These are phyloP conservation scores for Apiotrichum porosum DNA, from an alignment of 1,284 basidiomycete species.

Conservation along the genomic window DNA sequence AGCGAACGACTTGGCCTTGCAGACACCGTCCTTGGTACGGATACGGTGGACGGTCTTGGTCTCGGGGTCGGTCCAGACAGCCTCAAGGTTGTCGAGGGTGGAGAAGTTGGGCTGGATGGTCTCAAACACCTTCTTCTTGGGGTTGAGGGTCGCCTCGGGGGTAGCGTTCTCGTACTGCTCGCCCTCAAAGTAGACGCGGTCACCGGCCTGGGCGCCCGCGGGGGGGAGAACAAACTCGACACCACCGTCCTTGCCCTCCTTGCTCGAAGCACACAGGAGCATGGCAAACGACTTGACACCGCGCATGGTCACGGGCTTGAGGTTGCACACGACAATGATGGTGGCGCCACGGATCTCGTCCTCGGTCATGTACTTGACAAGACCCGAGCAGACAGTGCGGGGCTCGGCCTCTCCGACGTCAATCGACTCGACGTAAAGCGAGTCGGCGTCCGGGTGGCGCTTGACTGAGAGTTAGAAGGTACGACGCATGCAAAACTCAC, in stretches of 20 bases:
- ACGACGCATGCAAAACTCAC: slow-evolving; percentile 52
- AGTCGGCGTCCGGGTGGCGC: slow-evolving; percentile 91
- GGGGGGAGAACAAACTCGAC: slow-evolving; percentile 88
- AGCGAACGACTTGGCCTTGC: slow-evolving; percentile 71
- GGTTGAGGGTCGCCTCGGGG: slow-evolving; percentile 79
- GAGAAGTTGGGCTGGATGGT: slow-evolving; percentile 84
- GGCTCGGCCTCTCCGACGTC: slow-evolving; percentile 89
- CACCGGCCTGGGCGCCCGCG: slow-evolving; percentile 77
- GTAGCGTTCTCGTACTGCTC: slow-evolving; percentile 66
- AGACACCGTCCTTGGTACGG: slow-evolving; percentile 75
- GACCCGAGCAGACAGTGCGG: slow-evolving; percentile 86
- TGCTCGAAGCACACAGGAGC: slow-evolving; percentile 84
- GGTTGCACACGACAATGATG: slow-evolving; percentile 81
- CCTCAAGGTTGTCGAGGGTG: slow-evolving; percentile 77
- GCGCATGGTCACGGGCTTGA: slow-evolving; percentile 93
- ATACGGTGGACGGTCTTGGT: slow-evolving; percentile 79
- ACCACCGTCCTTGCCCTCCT: slow-evolving; percentile 82
- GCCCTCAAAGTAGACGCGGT: slow-evolving; percentile 89
- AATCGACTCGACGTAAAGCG: slow-evolving; percentile 86
- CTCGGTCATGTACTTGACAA: slow-evolving; percentile 90
- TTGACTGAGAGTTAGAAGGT: slow-evolving; percentile 57
- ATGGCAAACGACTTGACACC: slow-evolving; percentile 95
- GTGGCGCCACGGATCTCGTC: slow-evolving; percentile 83
- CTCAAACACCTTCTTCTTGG: slow-evolving; percentile 97
- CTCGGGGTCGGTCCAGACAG: slow-evolving; percentile 81